Conservation (phyloP, 192 early-diverging fungal genomes). For the Funneliformis geosporum region DNA sequence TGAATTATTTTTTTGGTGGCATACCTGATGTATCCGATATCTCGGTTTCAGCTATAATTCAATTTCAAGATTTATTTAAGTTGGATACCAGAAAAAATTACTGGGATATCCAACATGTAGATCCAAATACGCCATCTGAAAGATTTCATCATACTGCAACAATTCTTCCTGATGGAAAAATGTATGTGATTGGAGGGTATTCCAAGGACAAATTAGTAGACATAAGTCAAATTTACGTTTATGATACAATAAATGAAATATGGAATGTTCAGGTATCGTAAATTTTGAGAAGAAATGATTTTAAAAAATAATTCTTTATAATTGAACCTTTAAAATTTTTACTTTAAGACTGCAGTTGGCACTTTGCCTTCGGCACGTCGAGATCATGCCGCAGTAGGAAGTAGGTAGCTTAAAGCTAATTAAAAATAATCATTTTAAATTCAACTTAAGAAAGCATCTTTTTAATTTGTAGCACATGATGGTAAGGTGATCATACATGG, state of each 20-base stretch:
- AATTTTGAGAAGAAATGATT: background rate
- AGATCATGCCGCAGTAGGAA: slow-evolving; percentile 15
- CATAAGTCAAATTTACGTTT: slow-evolving; percentile 21
- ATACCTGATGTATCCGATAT: slow-evolving; percentile 5
- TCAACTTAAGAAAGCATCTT: background rate
- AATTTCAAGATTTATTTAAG: slow-evolving; percentile 22
- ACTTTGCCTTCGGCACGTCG: background rate
- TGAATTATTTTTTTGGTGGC: slow-evolving; percentile 36
- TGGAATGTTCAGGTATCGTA: slow-evolving; percentile 6
- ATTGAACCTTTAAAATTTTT: background rate
- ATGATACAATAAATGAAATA: slow-evolving; percentile 17
- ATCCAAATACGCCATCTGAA: slow-evolving; percentile 19
- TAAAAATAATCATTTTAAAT: background rate
- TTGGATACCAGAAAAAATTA: slow-evolving; percentile 27
- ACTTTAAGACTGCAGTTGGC: background rate
- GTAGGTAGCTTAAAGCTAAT: background rate
- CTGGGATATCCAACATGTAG: slow-evolving; percentile 15
- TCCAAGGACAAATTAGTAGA: slow-evolving; percentile 4
- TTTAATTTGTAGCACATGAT: slow-evolving; percentile 2
- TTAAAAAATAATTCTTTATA: background rate
- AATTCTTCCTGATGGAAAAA: slow-evolving; percentile 32
- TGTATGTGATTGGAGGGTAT: slow-evolving; percentile 37
- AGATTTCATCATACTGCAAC: slow-evolving; percentile 36
- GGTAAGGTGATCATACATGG: slow-evolving; percentile 24
- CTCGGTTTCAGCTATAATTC: background rate